phyloP scores from a whole-genome alignment of 345 rosid species.

The Syzygium aqueum region DNA sequence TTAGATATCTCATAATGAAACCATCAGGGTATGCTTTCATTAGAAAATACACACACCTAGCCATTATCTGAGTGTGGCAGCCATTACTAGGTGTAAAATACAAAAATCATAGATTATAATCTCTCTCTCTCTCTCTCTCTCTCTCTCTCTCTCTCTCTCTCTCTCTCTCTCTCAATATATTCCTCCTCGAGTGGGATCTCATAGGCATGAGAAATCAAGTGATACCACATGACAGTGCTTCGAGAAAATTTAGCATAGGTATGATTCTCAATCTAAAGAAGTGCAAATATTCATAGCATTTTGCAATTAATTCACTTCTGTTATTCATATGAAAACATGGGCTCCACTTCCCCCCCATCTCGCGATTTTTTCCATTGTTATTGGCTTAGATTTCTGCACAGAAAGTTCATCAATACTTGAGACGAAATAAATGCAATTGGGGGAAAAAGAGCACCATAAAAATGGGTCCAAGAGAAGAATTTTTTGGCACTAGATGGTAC shows the following conservation, averaged over 20 bases:
- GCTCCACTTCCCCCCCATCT: background rate
- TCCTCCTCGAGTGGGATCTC: background rate
- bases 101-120: background rate
- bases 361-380: background rate
- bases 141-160: background rate
- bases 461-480: conserved; percentile 1
- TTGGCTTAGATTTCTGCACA: background rate
- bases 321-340: background rate
- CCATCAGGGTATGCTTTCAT: background rate
- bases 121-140: background rate
- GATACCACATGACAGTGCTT: background rate
- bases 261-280: background rate
- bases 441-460: background rate
- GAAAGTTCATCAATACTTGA: background rate
- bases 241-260: background rate
- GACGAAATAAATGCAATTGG: background rate
- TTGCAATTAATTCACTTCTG: background rate
- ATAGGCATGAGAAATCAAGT: background rate
- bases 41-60: background rate
- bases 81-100: background rate
- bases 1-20: background rate
- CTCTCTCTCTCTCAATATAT: background rate
- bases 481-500: background rate
- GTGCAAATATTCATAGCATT: background rate
- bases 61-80: background rate